phyloP scores from a whole-genome alignment of 2,329 filamentous ascomycete species.

The Fusarium clavum region DNA sequence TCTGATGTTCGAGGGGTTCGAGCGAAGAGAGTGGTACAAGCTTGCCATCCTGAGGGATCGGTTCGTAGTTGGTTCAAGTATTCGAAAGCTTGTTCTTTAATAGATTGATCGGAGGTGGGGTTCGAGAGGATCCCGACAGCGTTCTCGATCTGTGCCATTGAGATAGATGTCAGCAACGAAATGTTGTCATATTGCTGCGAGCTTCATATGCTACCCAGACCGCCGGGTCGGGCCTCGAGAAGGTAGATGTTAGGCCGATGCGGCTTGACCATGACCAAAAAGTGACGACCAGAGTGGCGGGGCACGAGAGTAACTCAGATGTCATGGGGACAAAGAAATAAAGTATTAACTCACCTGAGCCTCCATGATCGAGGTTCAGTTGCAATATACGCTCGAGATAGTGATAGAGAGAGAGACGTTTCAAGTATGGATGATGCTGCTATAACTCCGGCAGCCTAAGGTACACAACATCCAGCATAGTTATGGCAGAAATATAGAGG shows the following conservation, averaged over 20 bases:
- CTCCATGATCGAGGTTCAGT: constrained; percentile 56
- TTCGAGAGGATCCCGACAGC: constrained; percentile 95
- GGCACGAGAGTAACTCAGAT: constrained; percentile 43
- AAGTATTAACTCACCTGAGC: constrained; percentile 56
- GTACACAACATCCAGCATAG: constrained; percentile 58
- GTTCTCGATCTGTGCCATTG: constrained; percentile 78
- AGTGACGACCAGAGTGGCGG: constrained; percentile 46
- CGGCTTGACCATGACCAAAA: constrained; percentile 32
- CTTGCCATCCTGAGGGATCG: constrained; percentile 89
- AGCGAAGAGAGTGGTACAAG: constrained; percentile 87
- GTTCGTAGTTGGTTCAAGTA: constrained; percentile 82
- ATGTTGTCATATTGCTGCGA: constrained; percentile 3
- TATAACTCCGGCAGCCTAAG: constrained; percentile 58
- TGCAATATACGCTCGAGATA: constrained; percentile 13
- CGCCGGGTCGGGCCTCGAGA: constrained; percentile 25
- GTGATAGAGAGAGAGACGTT: constrained; percentile 5
- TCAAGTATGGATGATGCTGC: constrained; percentile 51
- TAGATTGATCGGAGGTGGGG: constrained; percentile 76
- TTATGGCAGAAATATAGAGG: constrained; percentile 47
- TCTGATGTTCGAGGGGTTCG: constrained; percentile 81
- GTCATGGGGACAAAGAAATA: constrained; percentile 43
- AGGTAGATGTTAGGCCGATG: constrained; percentile 40
- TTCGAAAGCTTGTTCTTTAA: constrained; percentile 86
- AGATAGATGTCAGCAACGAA: constrained; percentile 28
- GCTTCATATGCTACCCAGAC: constrained; percentile 26